Evolutionary conservation across 2,329 filamentous ascomycete genomes (phyloP), one percentile per base, ranked within the genome.

Genomic region (Canariomyces notabilis): DNA sequence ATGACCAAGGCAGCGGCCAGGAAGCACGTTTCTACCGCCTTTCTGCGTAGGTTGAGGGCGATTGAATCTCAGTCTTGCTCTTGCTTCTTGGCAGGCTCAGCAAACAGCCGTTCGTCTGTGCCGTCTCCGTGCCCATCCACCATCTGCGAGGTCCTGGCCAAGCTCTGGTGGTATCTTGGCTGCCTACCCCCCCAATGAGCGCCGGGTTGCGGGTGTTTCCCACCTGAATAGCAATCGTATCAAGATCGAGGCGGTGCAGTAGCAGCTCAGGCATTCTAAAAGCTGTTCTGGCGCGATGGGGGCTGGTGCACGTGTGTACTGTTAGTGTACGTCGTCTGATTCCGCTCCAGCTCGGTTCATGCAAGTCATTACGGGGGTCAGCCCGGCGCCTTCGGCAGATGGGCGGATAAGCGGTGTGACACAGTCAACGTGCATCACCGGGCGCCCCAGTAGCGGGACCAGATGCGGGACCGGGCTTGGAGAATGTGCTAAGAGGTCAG

Each of bases 321-420:
- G n/a, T n/a, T n/a, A n/a, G n/a, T n/a, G n/a, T n/a, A n/a, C n/a
- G n/a, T n/a, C n/a, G n/a, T n/a, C n/a, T n/a, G n/a, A n/a, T 12
- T 5, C 22, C 37, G 22, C 29, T 26, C 22, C 22, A 39, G n/a
- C 7, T 16, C 32, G 32, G 36, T 44, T 42, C 20, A 49, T 49
- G 49, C 42, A 46, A 43, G 39, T 49, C 44, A 49, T 49, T 3
- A 16, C 32, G 20, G 8, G 20, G 14, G 22, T 29, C 42, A 31
- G 33, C 15, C 31, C 35, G 50, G 47, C 2, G 41, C 31, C n/a
- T 37, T 50, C 50, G 50, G 50, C 48, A 50, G 50, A 50, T 50
- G 50, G 23, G 23, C 45, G 42, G 50, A 52, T 52, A 42, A 35
- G 50, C 48, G 50, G 50, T 48, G 48, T 50, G 44, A 50, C 50